Conservation (phyloP, 768 basidiomycete genomes). For the Leccinum pellstonianum region DNA sequence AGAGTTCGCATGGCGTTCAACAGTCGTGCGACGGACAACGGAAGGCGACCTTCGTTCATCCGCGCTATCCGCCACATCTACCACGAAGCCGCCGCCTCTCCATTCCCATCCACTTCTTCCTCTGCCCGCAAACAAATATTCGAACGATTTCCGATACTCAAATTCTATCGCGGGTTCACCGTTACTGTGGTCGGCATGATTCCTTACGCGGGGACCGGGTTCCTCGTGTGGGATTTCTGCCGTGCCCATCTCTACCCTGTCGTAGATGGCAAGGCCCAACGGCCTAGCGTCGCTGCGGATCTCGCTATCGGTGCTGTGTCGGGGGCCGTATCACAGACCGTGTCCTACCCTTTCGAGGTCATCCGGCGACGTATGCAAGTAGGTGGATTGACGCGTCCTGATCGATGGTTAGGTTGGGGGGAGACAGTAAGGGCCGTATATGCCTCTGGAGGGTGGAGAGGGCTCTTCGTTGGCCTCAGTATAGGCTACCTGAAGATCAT, state of each 20-base stretch:
- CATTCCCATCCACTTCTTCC: constrained; percentile 16
- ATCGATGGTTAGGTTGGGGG: constrained; percentile 67
- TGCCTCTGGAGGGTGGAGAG: constrained; percentile 68
- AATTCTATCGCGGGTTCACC: constrained; percentile 97
- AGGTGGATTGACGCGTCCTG: constrained; percentile 76
- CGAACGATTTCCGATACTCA: constrained; percentile 68
- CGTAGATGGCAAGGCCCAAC: constrained; percentile 38
- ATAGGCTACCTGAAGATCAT: constrained; percentile 94
- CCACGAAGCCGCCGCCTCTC: constrained; percentile 50
- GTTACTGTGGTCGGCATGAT: constrained; percentile 91
- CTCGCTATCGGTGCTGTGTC: constrained; percentile 83
- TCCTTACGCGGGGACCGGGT: constrained; percentile 94
- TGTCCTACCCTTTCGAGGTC: constrained; percentile 94
- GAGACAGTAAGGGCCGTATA: constrained; percentile 76
- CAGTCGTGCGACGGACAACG: constrained; percentile 23
- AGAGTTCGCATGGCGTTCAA: constrained; percentile 92
- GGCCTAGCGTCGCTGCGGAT: constrained; percentile 55
- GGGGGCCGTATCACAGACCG: constrained; percentile 83
- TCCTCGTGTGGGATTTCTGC: constrained; percentile 86
- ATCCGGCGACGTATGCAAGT: constrained; percentile 93
- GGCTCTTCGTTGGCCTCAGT: constrained; percentile 87
- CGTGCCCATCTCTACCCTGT: constrained; percentile 57
- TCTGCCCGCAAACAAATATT: constrained; percentile 38
- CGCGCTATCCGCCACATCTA: constrained; percentile 66
- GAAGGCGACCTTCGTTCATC: constrained; percentile 49